Percentiles rank a stretch among this genome's conserved stretches.
Conservation (phyloP, 306 rosid genomes). For the Prunus mume region DNA sequence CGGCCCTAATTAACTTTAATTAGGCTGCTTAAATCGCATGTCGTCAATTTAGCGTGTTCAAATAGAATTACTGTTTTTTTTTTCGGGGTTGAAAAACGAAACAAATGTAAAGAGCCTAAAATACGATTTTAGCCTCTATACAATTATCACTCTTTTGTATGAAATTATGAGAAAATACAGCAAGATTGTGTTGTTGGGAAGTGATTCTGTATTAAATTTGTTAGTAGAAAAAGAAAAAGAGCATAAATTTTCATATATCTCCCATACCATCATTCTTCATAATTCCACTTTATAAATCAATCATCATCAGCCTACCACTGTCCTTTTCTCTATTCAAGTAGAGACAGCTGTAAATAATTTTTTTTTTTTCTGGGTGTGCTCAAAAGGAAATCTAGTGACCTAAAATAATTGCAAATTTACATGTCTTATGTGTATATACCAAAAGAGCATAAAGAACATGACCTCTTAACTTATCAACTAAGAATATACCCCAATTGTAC, state of each 20-base stretch:
- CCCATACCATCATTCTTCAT: slow-evolving; percentile 23
- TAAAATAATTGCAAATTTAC: slow-evolving; percentile 3
- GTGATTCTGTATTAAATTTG: neutral
- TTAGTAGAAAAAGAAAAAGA: too few relatives aligned
- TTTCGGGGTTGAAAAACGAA: too few relatives aligned
- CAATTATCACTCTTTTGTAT: too few relatives aligned
- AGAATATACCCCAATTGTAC: neutral
- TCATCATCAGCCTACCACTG: slow-evolving; percentile 25
- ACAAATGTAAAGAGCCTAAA: too few relatives aligned
- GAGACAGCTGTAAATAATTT: neutral
- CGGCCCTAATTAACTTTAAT: too few relatives aligned
- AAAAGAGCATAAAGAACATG: neutral
- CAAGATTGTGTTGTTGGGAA: neutral
- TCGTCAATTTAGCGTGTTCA: too few relatives aligned
- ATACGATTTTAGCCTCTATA: too few relatives aligned
- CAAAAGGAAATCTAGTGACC: slow-evolving; percentile 12
- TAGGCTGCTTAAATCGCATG: neutral
- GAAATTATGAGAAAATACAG: neutral
- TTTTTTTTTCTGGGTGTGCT: slow-evolving; percentile 1
- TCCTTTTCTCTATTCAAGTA: slow-evolving; percentile 18
- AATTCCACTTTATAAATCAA: slow-evolving; percentile 32
- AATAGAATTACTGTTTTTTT: too few relatives aligned
- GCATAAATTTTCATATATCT: neutral
- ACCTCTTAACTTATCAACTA: neutral
- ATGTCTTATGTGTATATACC: neutral